Base-by-base conservation (phyloP, 768 basidiomycete species). In the Lactarius sp. region DNA sequence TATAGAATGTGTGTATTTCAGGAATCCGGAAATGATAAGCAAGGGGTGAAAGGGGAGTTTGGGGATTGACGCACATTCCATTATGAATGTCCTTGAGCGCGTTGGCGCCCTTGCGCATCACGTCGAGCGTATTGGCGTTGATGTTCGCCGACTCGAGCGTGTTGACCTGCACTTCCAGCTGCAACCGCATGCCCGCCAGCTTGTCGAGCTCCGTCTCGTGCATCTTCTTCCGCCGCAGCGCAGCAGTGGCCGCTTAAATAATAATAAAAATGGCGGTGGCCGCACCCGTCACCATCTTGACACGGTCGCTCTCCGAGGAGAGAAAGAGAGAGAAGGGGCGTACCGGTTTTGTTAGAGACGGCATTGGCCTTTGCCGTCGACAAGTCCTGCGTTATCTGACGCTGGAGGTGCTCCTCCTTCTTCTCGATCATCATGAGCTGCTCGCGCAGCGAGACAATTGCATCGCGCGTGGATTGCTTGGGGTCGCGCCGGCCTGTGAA, bases 401-500 rank as follows among this genome's bases (percentile, higher is more conserved):
- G 94, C 81, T 90, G 88, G 66, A 98, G 78, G 75, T 92, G 82
- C 75, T 98, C 96, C 79, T 98, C 97, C 81, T 96, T 98, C 92
- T 98, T 99, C 84, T 98, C 94, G 69, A 98, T 86, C 87, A 96
- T 90, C 77, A 92, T 85, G 66, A 98, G 83, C 74, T 98, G 94
- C 77, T 96, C 89, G 71, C 96, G 85, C 69, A 99, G 80, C 51
- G 82, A 83, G 64, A 98, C 90, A 74, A 99, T 99, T 53, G 97
- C 92, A 73, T 97, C 92, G 67, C 93, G 83, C 51, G 96, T 88
- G 33, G 87, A 79, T 76, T 89, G 85, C 75, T 90, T 92, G 27
- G 92, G 82, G 72, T 95, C 90, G 69, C 85, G 84, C 67, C 86
- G 83, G 55, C 88, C 87, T 13, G 87, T 88, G 74, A 99, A 94